Base-by-base conservation (phyloP, 805 yeast species). In the Pichia pseudocactophila region DNA sequence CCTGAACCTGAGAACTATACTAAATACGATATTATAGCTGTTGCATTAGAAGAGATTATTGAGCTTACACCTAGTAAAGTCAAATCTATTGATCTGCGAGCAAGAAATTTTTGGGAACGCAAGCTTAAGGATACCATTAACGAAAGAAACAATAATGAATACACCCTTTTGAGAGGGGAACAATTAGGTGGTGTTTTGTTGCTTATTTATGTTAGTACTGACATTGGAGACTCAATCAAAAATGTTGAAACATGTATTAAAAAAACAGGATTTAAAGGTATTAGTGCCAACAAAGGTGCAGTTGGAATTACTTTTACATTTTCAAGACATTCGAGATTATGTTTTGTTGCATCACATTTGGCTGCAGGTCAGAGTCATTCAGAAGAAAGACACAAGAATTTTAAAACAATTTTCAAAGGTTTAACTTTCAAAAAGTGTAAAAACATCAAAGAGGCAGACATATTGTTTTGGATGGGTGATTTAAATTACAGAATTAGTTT, bases 231-330 rank as follows among this genome's bases (percentile, higher is more conserved):
- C 10, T 66, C 71, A 38, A 71, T 88, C 28, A 70, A 75, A 34
- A 73, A 76, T 38, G 69, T 88, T 22, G 83, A 79, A 52, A 79
- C 89, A 1, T 73, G 82, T 30, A 74, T 79, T 31, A 89, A 86
- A 52, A 90, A 90, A 54, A 89, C 97, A 0, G 98, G 98, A 0
- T 71, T 90, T 39, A 95, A 96, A 27, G 98, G 98, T 6, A 79
- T 88, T 63, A 80, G 94, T 43, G 78, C 78, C 10, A 64, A 64
- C 39, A 76, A 76, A 52, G 81, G 81, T 16, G 80, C 73, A 3
- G 76, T 78, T 54, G 78, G 76, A 0, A 74, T 76, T 4, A 62
- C 76, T 37, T 73, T 75, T 50, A 68, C 70, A 30, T 76, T 58
- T 54, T 73, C 77, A 7, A 61, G 66, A n/a, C 64, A 74, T 2